A percentile compares a stretch with the other conserved stretches of the same genome.
phyloP scores from a whole-genome alignment of 2,329 filamentous ascomycete genomes.

The Metarhizium rileyi region DNA sequence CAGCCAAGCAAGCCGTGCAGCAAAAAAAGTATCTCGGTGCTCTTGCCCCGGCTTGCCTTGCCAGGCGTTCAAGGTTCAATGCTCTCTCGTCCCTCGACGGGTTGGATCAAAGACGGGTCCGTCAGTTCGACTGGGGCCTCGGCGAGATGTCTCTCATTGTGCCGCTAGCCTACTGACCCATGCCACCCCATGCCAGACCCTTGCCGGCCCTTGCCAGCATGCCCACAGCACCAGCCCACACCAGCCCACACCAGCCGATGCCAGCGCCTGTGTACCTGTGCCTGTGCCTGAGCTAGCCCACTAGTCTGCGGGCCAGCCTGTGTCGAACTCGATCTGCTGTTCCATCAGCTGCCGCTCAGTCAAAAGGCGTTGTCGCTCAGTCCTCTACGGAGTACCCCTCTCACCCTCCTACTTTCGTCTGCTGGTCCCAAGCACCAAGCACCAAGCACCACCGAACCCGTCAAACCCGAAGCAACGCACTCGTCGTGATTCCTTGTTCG shows the following conservation, averaged over 20 bases:
- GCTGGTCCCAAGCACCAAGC: not conserved
- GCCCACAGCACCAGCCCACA: no score
- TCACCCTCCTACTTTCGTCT: not conserved
- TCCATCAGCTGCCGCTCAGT: not conserved
- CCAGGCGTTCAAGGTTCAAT: no score
- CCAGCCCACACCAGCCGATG: no score
- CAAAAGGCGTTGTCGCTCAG: not conserved
- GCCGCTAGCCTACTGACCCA: not conserved
- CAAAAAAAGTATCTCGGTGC: no score
- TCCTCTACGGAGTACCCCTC: no score
- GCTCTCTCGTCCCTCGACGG: not conserved
- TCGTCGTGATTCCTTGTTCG: no score
- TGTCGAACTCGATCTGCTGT: not conserved
- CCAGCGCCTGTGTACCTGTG: not conserved
- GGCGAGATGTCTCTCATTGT: not conserved
- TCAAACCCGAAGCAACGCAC: no score
- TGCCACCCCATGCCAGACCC: not conserved
- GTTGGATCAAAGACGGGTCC: not conserved
- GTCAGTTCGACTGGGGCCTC: not conserved
- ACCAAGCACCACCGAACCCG: not conserved
- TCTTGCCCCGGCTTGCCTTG: no score
- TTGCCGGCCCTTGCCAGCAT: not conserved
- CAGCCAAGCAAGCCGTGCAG: no score
- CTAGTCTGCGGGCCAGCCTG: no score
- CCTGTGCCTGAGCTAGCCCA: not conserved